Evolutionary conservation across 2,329 filamentous ascomycete species (phyloP), one percentile per base, ranked within the genome.

Genomic region (Sclerotinia trifoliorum): DNA sequence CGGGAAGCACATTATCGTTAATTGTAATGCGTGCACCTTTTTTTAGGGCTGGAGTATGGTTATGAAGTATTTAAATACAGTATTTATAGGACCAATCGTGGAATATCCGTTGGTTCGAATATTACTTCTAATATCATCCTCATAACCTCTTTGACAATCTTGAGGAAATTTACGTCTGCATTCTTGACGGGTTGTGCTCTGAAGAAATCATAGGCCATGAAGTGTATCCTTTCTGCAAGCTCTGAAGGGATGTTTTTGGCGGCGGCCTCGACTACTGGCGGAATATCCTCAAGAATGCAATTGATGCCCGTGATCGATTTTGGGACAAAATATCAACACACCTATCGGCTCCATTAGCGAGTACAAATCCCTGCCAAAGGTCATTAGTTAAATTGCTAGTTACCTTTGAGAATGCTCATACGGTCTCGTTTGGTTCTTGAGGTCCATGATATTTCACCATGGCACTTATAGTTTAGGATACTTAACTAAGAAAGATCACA

Each of bases 61-160:
- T 77, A 42, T 74, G 75, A 8, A 78, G 73, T 54, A 82, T 81
- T 48, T 72, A 71, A 21, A 78, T 71, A 1, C 73, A 74, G 60
- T 80, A 76, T n/a, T 77, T 76, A 35, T 83, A 80, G 0, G 81
- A 78, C 80, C 81, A 83, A 73, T 83, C 80, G 71, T 84, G 83
- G 42, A 85, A 74, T 62, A 84, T 81, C 74, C 78, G 78, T 24
- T 81, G 80, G 29, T 3, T 29, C 29, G n/a, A n/a, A n/a, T n/a
- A n/a, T n/a, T n/a, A n/a, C n/a, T n/a, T n/a, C n/a, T n/a, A n/a
- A n/a, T n/a, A n/a, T n/a, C n/a, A n/a, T n/a, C n/a, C n/a, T n/a
- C n/a, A n/a, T n/a, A n/a, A n/a, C n/a, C n/a, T n/a, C n/a, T n/a
- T n/a, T n/a, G n/a, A n/a, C n/a, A n/a, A n/a, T n/a, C n/a, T n/a